Conservation (phyloP, 2,329 filamentous ascomycete species). For the Xylaria multiplex region DNA sequence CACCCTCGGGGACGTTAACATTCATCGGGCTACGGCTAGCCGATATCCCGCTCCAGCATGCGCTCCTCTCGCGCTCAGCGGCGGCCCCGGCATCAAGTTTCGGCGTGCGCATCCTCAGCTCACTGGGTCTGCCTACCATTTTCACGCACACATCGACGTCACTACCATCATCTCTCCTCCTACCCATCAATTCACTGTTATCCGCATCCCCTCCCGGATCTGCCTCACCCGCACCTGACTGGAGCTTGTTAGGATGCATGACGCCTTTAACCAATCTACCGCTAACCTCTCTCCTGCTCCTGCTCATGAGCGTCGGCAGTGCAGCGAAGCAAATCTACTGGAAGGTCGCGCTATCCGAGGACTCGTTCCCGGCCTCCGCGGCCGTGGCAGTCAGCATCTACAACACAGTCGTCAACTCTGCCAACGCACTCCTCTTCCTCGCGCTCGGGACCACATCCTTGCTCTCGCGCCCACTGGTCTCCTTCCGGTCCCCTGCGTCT, state of each 20-base stretch:
- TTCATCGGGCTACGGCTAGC: slow-evolving; percentile 54
- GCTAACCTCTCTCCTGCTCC: slow-evolving; percentile 60
- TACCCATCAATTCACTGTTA: slow-evolving; percentile 34
- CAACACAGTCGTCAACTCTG: slow-evolving; percentile 65
- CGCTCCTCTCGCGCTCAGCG: slow-evolving; percentile 35
- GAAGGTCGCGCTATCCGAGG: slow-evolving; percentile 57
- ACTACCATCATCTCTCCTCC: slow-evolving; percentile 53
- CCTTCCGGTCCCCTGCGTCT: slow-evolving; percentile 40
- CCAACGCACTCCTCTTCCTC: slow-evolving; percentile 65
- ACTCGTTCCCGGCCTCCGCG: slow-evolving; percentile 58
- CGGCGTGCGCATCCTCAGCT: slow-evolving; percentile 58
- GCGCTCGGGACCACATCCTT: slow-evolving; percentile 57
- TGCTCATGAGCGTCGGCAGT: slow-evolving; percentile 63
- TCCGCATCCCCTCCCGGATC: neutral
- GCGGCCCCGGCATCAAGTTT: slow-evolving; percentile 49
- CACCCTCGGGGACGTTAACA: slow-evolving; percentile 50
- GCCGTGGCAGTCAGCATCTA: slow-evolving; percentile 59
- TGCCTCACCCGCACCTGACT: neutral
- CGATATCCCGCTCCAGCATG: slow-evolving; percentile 44
- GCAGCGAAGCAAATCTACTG: slow-evolving; percentile 67
- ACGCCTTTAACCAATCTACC: slow-evolving; percentile 53
- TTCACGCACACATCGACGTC: slow-evolving; percentile 40
- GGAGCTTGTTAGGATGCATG: slow-evolving; percentile 37
- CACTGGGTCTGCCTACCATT: slow-evolving; percentile 53
- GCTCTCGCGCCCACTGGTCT: slow-evolving; percentile 38